phyloP scores from a whole-genome alignment of 768 basidiomycete genomes.

The Leccinellum luteum region DNA sequence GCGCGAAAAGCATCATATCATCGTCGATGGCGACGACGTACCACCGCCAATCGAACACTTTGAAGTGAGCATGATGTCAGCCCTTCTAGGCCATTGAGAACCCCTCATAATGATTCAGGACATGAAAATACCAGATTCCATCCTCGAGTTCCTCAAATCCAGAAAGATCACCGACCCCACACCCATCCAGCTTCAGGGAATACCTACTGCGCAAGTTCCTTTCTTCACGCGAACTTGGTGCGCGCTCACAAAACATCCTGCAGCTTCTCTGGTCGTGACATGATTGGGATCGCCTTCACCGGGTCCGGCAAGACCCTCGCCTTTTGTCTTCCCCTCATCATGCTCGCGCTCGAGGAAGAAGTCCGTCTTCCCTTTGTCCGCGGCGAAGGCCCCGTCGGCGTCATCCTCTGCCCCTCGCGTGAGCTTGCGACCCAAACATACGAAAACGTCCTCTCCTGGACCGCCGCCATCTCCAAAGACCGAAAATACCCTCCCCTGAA shows the following conservation, averaged over 20 bases:
- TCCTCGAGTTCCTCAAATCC: slow-evolving; percentile 78
- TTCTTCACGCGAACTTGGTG: background rate
- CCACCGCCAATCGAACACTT: slow-evolving; percentile 94
- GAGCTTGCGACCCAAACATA: slow-evolving; percentile 97
- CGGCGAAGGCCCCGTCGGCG: slow-evolving; percentile 96
- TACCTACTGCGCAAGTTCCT: slow-evolving; percentile 81
- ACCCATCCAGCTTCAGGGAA: slow-evolving; percentile 96
- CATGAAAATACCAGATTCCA: slow-evolving; percentile 94
- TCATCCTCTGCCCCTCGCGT: slow-evolving; percentile 94
- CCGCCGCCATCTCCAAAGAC: slow-evolving; percentile 72
- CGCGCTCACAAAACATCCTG: slow-evolving; percentile 7
- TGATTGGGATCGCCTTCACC: slow-evolving; percentile 99
- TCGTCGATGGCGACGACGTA: slow-evolving; percentile 91
- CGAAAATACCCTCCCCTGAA: slow-evolving; percentile 84
- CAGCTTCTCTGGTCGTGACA: slow-evolving; percentile 93
- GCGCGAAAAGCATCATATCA: slow-evolving; percentile 90
- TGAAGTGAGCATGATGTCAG: slow-evolving; percentile 42
- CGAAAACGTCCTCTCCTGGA: slow-evolving; percentile 91
- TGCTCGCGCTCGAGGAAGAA: slow-evolving; percentile 95
- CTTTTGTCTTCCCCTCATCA: slow-evolving; percentile 96
- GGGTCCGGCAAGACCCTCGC: slow-evolving; percentile 99
- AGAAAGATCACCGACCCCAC: slow-evolving; percentile 87
- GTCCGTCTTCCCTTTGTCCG: slow-evolving; percentile 82
- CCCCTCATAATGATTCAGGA: slow-evolving; percentile 52
- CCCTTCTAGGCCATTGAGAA: background rate